Evolutionary conservation across 495 filamentous ascomycete genomes (phyloP), one percentile per base, ranked within the genome.

Genomic region (Neurospora sp.): DNA sequence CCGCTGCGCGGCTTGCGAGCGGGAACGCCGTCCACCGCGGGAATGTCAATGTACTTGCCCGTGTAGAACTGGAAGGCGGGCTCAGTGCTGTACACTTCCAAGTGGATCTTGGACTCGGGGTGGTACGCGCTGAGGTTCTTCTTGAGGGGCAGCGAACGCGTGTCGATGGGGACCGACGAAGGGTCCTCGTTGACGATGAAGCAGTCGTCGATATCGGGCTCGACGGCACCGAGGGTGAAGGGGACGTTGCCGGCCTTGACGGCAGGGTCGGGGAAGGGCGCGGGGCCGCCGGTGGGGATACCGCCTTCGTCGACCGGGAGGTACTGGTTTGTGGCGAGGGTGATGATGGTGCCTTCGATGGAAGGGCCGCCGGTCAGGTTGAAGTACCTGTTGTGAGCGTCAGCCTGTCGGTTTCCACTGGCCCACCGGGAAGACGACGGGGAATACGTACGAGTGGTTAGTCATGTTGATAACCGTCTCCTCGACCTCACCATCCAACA

Each of bases 1-100:
- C 93, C 95, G 20, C 90, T 87, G 44, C 92, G 86, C 11, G 89
- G 77, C 0, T 84, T 87, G 20, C 92, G 88, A 0, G 89, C 87
- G 0, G 91, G 88, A 16, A 88, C 78, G 0, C 89, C 91, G 16
- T 87, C 89, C 14, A 92, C 88, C 46, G 85, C 89, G 1, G 90
- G 91, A n/a, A 96, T 89, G 75, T 94, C 84, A 75, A 96, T 92
- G 76, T 89, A 89, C 77, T 92, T 91, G 66, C 94, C 96, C 0
- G 93, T 96, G 83, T 98, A 98, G 83, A 96, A 96, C 81, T 97
- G 94, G 87, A 97, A 98, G 0, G 94, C 93, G 1, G 96, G 96
- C 82, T 98, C 94, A 0, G 94, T 98, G 83, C 91, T 94, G 76
- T 89, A 83, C 10, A 96, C 90, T 76, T 97, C 92, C 27, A 98